Base-by-base conservation (phyloP, 257 asterid genomes). In the Jacaranda mimosifolia region DNA sequence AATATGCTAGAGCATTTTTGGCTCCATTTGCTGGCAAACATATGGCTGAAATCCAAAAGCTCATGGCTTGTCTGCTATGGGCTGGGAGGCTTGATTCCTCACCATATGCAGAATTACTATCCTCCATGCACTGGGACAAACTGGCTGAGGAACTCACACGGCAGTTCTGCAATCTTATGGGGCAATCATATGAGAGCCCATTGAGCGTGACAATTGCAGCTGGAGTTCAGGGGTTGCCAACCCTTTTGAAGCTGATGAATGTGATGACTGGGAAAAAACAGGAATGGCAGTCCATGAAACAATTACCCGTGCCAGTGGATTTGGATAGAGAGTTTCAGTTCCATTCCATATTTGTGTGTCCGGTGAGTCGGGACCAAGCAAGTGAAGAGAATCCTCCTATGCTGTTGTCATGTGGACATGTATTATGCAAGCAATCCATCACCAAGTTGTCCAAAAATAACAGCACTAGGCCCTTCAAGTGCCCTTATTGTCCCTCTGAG, bases 271-370 rank as follows among this genome's bases (percentile, higher is more conserved):
- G 91, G 52, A 90, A 89, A 65, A 95, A 88, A 70, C 94, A 90
- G 75, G 98, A 96, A 77, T 95, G 98, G 98, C 98, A 90, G 68
- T 14, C 91, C 4, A 93, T 95, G 96, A 95, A 93, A 82, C 97
- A 95, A 67, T 80, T 91, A 49, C 97, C 98, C 0, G 97, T 89
- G 72, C 97, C 97, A 4, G 87, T 95, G 74, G 99, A 93, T 83
- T 84, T 96, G 83, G 98, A 83, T 62, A 60, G 83, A 11, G 96
- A 90, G 72, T 95, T 95, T 70, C 98, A 95, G 88, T 95, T 91
- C 83, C 99, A 95, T 68, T 91, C 98, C 4, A 72, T 91, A 78
- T 91, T 93, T 79, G 97, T 91, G 32, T 95, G 99, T 53, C 99
- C 97, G 0, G 98, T 93, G 78, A 96, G 99, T 49, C 86, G 98